Evolutionary conservation across 208 protist species (phyloP), one percentile per base, ranked within the genome.

Genomic region (Leishmania martiniquensis): DNA sequence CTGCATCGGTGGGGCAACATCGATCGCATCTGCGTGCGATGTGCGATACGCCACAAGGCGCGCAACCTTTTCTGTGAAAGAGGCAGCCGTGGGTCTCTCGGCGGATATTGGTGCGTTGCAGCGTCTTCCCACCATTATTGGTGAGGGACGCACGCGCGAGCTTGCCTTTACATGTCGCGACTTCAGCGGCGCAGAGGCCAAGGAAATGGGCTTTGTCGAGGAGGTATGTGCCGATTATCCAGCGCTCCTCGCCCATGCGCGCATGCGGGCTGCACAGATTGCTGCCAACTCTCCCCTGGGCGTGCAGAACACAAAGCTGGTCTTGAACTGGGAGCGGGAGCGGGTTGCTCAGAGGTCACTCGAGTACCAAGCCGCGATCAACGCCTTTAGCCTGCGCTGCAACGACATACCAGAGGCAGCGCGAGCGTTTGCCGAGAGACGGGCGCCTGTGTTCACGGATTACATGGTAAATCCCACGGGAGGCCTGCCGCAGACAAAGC

Each of bases 101-200:
- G 87, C 93, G 20, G 93, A 95, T 80, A 85, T 95, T 68, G 92
- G 91, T 12, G 89, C 83, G 22, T 76, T 96, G 51, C 91, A 96
- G 78, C 87, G 91, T 32, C 76, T 93, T 59, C 80, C 83, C 10
- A 44, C 62, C 72, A 89, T 96, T 77, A 89, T 96, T 37, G 91
- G 93, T 34, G 83, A 93, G 74, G 91, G 89, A 37, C 78, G 87
- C 51, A 90, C 90, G 10, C 83, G 91, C 22, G 89, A 94, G 84
- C 83, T 95, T 72, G 78, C 87, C 32, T 95, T 86, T 71, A 93
- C 90, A 20, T 92, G 85, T 17, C 71, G 80, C 45, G 77, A 82
- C 68, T 92, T 95, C 75, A 73, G 72, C 29, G 82, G 68, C 25
- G 80, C 57, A 10, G 83, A 90, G 71, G 89, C 87, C 20, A 79